Percentiles rank a stretch among this genome's conserved stretches.
Conservation (phyloP, 1,284 basidiomycete species). For the Phellopilus nigrolimitatus region DNA sequence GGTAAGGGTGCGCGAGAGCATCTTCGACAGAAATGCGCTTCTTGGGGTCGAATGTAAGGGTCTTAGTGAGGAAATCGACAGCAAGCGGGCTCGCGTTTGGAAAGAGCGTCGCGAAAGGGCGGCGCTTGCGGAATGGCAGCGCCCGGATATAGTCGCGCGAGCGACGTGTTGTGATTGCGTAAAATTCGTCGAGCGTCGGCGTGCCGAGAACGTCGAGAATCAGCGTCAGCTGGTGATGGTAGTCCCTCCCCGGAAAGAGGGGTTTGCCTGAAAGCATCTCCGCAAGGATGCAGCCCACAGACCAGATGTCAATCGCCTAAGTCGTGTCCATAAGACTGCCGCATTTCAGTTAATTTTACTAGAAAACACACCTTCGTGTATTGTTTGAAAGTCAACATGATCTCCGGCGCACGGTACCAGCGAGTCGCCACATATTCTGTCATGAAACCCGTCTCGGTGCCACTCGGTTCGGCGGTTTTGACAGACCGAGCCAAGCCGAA, state of each 20-base stretch:
- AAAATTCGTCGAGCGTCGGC: conserved; percentile 87
- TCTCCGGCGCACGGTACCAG: conserved; percentile 93
- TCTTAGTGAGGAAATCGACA: conserved; percentile 88
- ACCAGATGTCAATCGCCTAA: conserved; percentile 90
- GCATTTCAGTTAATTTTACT: conserved; percentile 24
- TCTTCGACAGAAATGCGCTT: conserved; percentile 90
- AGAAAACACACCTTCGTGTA: conserved; percentile 73
- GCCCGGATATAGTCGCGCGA: conserved; percentile 89
- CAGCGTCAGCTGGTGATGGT: conserved; percentile 89
- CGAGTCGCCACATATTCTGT: conserved; percentile 93
- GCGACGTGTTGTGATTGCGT: conserved; percentile 80
- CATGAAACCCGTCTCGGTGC: conserved; percentile 88
- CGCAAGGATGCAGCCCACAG: conserved; percentile 93
- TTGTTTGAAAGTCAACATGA: conserved; percentile 96
- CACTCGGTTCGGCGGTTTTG: conserved; percentile 79
- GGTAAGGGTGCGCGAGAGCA: conserved; percentile 87
- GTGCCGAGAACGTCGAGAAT: conserved; percentile 93
- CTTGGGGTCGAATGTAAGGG: conserved; percentile 90
- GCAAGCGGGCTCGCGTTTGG: conserved; percentile 84
- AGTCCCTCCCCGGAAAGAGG: conserved; percentile 94
- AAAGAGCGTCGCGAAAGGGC: conserved; percentile 75
- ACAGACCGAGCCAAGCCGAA: conserved; percentile 89
- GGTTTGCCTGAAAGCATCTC: conserved; percentile 96
- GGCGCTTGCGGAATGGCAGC: conserved; percentile 82
- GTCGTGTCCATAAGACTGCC: conserved; percentile 18